Evolutionary conservation across 768 basidiomycete genomes (phyloP), one percentile per base, ranked within the genome.

Genomic region (Cubamyces lactineus): DNA sequence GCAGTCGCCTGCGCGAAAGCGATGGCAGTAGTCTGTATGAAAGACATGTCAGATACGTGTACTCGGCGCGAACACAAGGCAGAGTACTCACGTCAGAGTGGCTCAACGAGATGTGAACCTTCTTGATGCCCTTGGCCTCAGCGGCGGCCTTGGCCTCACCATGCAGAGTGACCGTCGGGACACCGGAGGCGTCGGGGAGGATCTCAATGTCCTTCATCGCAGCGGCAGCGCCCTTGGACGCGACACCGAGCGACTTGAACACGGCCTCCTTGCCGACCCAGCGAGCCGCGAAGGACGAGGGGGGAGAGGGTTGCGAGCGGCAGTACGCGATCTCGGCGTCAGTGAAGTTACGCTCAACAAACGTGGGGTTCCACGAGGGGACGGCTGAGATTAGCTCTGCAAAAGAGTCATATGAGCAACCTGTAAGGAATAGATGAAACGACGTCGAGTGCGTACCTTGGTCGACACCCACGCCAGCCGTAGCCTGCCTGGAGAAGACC

Each of bases 171-270:
- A 96, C 92, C 11, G 79, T 82, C 1, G 96, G 96, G 21, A 80
- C 91, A 24, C 96, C 96, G n/a, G 82, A 79, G 45, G 80, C 79
- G 70, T 88, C 84, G 48, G 91, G 87, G 61, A 96, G 79, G 69
- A 98, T 95, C 75, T 98, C 97, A 62, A 99, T 98, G 66, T 98
- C 96, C 76, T 92, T 92, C 89, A 98, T 89, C n/a, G 89, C 81
- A 17, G 97, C 96, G 6, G 85, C 92, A 12, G 96, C 96, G 41
- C 97, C 97, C 75, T 93, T 91, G 3, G 92, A 94, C 19, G 87
- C 78, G 46, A 94, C 89, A 21, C 93, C 91, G 1, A 99, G 83
- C 5, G 94, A 91, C 79, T 98, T 98, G 87, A 98, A 98, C 56
- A 91, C 86, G 2, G 96, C 96, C 75, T 98, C 97, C 77, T 98